Base-by-base conservation (phyloP, 1,139 yeast genomes). In the Sugiyamaella grinbergsii region DNA sequence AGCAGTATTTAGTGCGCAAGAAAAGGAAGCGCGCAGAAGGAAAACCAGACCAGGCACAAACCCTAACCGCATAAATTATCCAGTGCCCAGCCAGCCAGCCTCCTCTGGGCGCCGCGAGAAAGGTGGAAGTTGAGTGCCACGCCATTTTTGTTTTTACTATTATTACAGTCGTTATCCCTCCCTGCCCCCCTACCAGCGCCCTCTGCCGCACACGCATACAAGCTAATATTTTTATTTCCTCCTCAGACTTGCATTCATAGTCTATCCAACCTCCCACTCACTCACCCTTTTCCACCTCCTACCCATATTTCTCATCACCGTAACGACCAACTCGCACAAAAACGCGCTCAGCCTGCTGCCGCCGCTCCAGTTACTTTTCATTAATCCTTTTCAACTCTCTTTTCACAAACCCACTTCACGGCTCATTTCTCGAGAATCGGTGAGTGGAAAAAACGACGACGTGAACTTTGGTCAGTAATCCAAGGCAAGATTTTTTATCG, bases 371-470 rank as follows among this genome's bases (percentile, higher is more conserved):
- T 42, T 42, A 22, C 39, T 42, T 42, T 40, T 40, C 32, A 40
- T 40, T 40, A 7, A 40, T 23, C 43, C 18, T 38, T 40, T 24
- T 16, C 23, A 26, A 40, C 31, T 40, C 34, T 23, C 22, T 38
- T 40, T 22, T 28, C 43, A 40, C 18, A 22, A 32, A n/a, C 46
- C 39, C 38, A 42, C 46, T 42, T 42, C 46, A 42, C 46, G 46
- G 46, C 46, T 42, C 33, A 23, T 32, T 31, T 29, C 28, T 33
- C 36, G 31, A 42, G 31, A 31, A 20, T 23, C 38, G 38, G 20
- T 31, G 24, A 29, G 23, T 39, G 39, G 18, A 15, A 20, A 26
- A 40, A 26, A 28, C 15, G 7, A 7, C 29, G 24, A 16, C 40
- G 20, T 33, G 7, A 18, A 16, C 18, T 15, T 6, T 10, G 23